A percentile compares a stretch with the other conserved stretches of the same genome.
These are phyloP conservation scores for Casuarina cunninghamiana DNA, from an alignment of 306 rosid genomes.

Conservation along the genomic window DNA sequence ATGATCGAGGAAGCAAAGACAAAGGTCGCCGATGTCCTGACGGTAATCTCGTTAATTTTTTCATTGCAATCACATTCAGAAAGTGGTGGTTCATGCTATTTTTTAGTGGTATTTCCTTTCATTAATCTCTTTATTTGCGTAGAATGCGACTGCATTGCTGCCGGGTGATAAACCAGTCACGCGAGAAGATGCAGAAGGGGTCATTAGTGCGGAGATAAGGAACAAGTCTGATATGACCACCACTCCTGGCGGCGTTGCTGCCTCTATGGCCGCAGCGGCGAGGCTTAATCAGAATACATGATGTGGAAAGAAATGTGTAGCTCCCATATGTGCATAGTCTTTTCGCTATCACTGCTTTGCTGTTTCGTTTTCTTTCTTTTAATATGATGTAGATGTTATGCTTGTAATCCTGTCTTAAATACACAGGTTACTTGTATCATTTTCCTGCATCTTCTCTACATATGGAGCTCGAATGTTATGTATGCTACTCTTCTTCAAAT, in stretches of 20 bases:
- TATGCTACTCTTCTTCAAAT: too few species aligned
- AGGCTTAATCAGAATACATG: constrained; percentile 48
- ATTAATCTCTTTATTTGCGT: not conserved
- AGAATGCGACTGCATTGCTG: constrained; percentile 47
- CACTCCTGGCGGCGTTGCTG: constrained; percentile 63
- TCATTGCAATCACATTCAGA: not conserved
- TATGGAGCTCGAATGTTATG: too few species aligned
- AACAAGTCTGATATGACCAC: constrained; percentile 55
- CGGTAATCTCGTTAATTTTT: constrained; percentile 12
- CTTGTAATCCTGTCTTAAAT: too few species aligned
- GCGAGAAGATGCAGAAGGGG: constrained; percentile 61
- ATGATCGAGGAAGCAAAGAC: constrained; percentile 26
- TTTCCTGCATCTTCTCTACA: too few species aligned
- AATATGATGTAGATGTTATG: too few species aligned
- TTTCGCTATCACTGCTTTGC: too few species aligned
- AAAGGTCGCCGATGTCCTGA: constrained; percentile 38
- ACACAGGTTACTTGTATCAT: too few species aligned
- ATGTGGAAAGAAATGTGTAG: not conserved
- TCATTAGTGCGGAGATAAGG: constrained; percentile 63
- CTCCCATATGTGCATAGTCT: too few species aligned
- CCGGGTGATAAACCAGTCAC: constrained; percentile 51
- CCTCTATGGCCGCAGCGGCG: constrained; percentile 50
- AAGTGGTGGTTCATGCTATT: too few species aligned
- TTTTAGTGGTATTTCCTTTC: too few species aligned
- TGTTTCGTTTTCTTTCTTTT: too few species aligned